A percentile compares a stretch with the other conserved stretches of the same genome.
Conservation (phyloP, 1,139 yeast genomes). For the Kodamaea alishanica region DNA sequence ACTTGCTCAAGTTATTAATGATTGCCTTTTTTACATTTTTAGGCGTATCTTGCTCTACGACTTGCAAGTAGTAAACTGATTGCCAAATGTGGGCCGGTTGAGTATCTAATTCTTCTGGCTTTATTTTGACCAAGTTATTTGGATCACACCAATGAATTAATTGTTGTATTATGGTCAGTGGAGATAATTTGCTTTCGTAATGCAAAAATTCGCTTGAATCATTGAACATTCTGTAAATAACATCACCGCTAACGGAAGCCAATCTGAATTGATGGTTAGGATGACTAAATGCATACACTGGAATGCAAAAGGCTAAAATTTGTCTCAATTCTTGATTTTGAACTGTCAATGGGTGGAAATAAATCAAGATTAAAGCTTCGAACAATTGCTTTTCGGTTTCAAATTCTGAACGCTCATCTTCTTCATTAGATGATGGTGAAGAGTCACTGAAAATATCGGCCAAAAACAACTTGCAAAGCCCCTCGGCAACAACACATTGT, state of each 20-base stretch:
- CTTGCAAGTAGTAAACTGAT: conserved; percentile 52
- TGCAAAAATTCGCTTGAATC: conserved; percentile 33
- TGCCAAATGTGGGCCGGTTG: conserved; percentile 58
- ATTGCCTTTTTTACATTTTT: conserved; percentile 56
- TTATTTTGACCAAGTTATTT: conserved; percentile 53
- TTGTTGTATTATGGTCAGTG: conserved; percentile 68
- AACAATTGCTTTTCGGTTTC: conserved; percentile 46
- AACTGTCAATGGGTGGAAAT: conserved; percentile 66
- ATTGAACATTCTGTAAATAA: conserved; percentile 53
- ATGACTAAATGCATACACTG: conserved; percentile 84
- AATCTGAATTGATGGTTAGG: conserved; percentile 67
- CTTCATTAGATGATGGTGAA: conserved; percentile 5
- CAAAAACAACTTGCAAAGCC: conserved; percentile 75
- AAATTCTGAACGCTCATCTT: conserved; percentile 20
- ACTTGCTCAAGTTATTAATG: conserved; percentile 49
- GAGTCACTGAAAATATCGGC: conserved; percentile 73
- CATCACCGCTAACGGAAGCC: conserved; percentile 63
- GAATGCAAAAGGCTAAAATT: conserved; percentile 82
- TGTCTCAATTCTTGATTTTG: conserved; percentile 70
- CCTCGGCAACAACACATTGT: conserved; percentile 83
- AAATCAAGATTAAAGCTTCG: conserved; percentile 67
- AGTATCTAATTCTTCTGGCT: conserved; percentile 34
- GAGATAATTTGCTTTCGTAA: conserved; percentile 35
- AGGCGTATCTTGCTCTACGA: conserved; percentile 48
- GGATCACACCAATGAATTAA: conserved; percentile 88